Base-by-base conservation (phyloP, 805 yeast genomes). In the Suhomyces sp. region DNA sequence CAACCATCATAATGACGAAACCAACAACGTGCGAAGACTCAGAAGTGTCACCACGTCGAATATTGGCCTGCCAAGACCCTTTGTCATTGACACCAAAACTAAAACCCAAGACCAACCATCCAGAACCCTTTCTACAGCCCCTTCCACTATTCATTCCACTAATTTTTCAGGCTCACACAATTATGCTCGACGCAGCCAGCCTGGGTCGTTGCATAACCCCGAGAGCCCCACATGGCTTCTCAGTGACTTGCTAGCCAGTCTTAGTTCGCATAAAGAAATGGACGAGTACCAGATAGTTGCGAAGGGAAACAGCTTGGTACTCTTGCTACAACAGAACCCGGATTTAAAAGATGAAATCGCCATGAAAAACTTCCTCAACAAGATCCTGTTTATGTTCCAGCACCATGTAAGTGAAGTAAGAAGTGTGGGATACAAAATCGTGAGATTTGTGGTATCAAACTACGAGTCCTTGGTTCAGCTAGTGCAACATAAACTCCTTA, bases 371-470 rank as follows among this genome's bases (percentile, higher is more conserved):
- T 79, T 86, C 48, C 72, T 87, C 22, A 75, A 74, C 47, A 69
- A 83, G 29, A 75, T 92, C 9, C 87, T 84, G 59, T 76, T 78
- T 19, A 72, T 90, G 63, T 66, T 92, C 19, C 71, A 81, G 24
- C 83, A 81, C 58, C 74, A 73, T 6, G 77, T 80, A 45, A 76
- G 84, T 25, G 84, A 82, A 52, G 86, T 89, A 1, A 76, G 85
- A 6, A 87, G 92, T 0, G 79, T 90, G 2, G 96, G 92, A 0
- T 90, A 84, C 65, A 74, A 96, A 47, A 76, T 90, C 1, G 77
- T 90, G 20, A 72, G 97, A 15, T 79, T 86, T 56, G 72, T 88
- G 15, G 72, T 87, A 17, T 77, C 79, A 31, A 81, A 81, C 53
- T 62, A 73, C 12, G 79, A 78, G 6, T 81, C 91, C 2, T 62